Evolutionary conservation across 805 yeast genomes (phyloP).

Genomic region (Candida andamanensis): DNA sequence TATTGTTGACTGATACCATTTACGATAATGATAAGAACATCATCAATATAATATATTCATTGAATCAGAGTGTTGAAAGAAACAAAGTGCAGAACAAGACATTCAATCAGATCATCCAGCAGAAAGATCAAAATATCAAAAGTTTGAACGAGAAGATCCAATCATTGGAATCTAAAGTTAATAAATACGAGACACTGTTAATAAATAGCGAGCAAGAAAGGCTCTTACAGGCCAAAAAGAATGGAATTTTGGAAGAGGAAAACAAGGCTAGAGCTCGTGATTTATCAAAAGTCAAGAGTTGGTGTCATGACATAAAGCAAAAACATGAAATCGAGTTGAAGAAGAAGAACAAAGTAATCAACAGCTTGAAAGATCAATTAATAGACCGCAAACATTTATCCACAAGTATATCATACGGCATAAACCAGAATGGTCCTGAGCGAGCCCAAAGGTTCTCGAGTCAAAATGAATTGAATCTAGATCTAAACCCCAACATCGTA

Average conservation of each 20-base stretch:
- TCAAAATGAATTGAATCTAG: background rate
- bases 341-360: slow-evolving; percentile 27
- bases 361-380: slow-evolving; percentile 28
- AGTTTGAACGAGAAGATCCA: slow-evolving; percentile 18
- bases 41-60: slow-evolving; percentile 34
- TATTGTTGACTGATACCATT: slow-evolving; percentile 20
- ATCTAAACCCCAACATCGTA: slow-evolving; percentile 19
- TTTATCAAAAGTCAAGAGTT: slow-evolving; percentile 21
- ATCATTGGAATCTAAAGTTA: slow-evolving; percentile 17
- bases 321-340: slow-evolving; percentile 34
- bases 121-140: slow-evolving; percentile 25
- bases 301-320: slow-evolving; percentile 24
- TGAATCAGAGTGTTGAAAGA: slow-evolving; percentile 26
- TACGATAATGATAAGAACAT: slow-evolving; percentile 34
- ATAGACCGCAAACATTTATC: slow-evolving; percentile 29
- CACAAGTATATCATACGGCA: slow-evolving; percentile 23
- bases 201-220: slow-evolving; percentile 6
- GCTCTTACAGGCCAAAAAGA: slow-evolving; percentile 11
- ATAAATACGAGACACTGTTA: slow-evolving; percentile 15
- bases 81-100: slow-evolving; percentile 26
- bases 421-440: slow-evolving; percentile 2
- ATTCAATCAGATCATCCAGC: slow-evolving; percentile 23
- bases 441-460: background rate
- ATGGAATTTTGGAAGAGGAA: slow-evolving; percentile 14
- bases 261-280: slow-evolving; percentile 27